Percentiles rank a stretch among this genome's conserved stretches.
Conservation (phyloP, 495 filamentous ascomycete species). For the Tuber borchii region DNA sequence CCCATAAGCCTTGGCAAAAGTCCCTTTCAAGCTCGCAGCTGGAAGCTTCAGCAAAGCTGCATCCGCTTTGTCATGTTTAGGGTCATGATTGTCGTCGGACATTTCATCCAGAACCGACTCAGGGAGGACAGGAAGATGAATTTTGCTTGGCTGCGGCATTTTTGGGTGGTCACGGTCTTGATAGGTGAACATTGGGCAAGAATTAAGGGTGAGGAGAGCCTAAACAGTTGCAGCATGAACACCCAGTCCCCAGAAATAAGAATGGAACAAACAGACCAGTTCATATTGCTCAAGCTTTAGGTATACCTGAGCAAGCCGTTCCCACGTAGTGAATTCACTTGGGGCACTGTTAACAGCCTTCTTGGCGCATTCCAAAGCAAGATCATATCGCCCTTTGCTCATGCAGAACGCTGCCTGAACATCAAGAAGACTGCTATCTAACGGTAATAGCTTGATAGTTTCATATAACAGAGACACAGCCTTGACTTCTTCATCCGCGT, state of each 20-base stretch:
- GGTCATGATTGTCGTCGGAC: conserved; percentile 70
- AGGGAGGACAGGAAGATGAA: conserved; percentile 75
- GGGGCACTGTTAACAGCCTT: conserved; percentile 88
- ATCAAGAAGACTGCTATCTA: conserved; percentile 93
- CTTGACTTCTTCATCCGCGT: conserved; percentile 92
- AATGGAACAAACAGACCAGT: conserved; percentile 39
- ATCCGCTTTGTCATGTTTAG: conserved; percentile 77
- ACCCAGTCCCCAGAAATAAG: neutral
- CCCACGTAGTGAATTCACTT: conserved; percentile 96
- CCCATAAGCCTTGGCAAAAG: conserved; percentile 88
- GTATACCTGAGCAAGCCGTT: conserved; percentile 84
- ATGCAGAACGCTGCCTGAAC: conserved; percentile 89
- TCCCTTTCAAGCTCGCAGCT: conserved; percentile 82
- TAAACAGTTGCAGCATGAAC: conserved; percentile 35
- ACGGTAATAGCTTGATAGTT: conserved; percentile 78
- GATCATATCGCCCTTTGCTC: conserved; percentile 72
- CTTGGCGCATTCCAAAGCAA: conserved; percentile 89
- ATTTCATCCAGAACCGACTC: conserved; percentile 95
- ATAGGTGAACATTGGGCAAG: conserved; percentile 99
- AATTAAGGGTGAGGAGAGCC: conserved; percentile 92
- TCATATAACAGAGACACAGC: conserved; percentile 83
- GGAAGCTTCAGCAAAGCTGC: conserved; percentile 78
- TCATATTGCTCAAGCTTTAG: conserved; percentile 91
- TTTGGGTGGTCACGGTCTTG: conserved; percentile 93
- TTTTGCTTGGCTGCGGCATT: conserved; percentile 81